A percentile compares a stretch with the other conserved stretches of the same genome.
Conservation (phyloP, 495 filamentous ascomycete species). For the Penicillium roqueforti region DNA sequence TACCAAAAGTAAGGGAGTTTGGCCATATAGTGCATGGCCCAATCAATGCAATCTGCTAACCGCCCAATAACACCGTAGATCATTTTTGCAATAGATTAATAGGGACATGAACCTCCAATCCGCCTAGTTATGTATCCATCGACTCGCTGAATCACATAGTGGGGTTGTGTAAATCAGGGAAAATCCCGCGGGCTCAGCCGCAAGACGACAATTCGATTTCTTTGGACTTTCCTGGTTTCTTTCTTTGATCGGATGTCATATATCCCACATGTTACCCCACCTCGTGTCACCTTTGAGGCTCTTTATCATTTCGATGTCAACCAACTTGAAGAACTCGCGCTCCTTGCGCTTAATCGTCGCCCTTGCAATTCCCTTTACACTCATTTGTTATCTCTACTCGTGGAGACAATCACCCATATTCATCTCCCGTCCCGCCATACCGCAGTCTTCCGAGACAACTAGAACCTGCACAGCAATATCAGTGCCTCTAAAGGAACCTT, state of each 20-base stretch:
- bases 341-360: neutral
- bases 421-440: neutral
- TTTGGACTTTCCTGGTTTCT: too few species aligned
- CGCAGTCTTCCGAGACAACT: neutral
- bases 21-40: too few species aligned
- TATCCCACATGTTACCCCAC: neutral
- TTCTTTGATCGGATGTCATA: neutral
- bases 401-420: neutral
- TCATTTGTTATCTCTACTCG: neutral
- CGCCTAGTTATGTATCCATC: too few species aligned
- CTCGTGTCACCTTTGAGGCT: neutral
- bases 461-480: neutral
- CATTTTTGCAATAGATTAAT: too few species aligned
- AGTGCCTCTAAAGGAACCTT: neutral
- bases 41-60: too few species aligned
- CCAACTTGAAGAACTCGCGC: neutral
- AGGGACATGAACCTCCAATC: too few species aligned
- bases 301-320: neutral
- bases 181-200: too few species aligned
- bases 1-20: too few species aligned
- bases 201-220: too few species aligned
- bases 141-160: too few species aligned
- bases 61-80: too few species aligned
- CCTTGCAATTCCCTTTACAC: neutral
- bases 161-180: too few species aligned